phyloP scores from a whole-genome alignment of 805 yeast genomes.

The Lipomyces yamadae region DNA sequence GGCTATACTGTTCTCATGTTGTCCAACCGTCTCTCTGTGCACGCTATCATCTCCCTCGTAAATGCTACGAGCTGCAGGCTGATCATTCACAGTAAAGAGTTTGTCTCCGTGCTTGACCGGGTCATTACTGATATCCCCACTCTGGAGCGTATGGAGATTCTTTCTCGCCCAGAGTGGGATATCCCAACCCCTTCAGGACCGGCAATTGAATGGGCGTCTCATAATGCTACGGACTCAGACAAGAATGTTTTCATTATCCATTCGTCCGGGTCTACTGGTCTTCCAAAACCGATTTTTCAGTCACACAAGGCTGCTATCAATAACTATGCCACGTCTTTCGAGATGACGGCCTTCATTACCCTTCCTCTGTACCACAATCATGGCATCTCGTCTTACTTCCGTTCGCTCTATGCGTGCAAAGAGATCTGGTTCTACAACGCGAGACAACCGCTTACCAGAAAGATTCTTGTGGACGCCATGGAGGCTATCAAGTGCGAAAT shows the following conservation, averaged over 20 bases:
- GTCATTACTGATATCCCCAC: conserved; percentile 7
- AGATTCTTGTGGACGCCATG: too few relatives aligned
- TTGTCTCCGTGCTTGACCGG: background rate
- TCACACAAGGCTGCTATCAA: too few relatives aligned
- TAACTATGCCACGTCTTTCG: too few relatives aligned
- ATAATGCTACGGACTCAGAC: conserved; percentile 15
- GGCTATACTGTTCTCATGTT: conserved; percentile 27
- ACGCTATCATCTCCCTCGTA: conserved; percentile 18
- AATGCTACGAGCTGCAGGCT: conserved; percentile 10
- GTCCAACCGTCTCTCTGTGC: conserved; percentile 26
- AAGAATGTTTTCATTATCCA: background rate
- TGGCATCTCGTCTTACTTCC: too few relatives aligned
- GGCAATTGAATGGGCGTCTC: conserved; percentile 9
- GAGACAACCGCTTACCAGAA: too few relatives aligned
- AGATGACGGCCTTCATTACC: too few relatives aligned
- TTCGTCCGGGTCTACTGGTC: too few relatives aligned
- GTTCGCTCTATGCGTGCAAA: too few relatives aligned
- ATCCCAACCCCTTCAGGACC: background rate
- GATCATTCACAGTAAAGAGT: conserved; percentile 6
- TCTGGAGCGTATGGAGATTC: conserved; percentile 6
- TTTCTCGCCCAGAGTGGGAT: conserved; percentile 15
- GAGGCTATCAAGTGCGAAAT: too few relatives aligned
- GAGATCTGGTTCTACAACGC: too few relatives aligned
- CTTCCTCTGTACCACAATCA: too few relatives aligned
- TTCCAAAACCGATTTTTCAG: too few relatives aligned